Base-by-base conservation (phyloP, 495 filamentous ascomycete species). In the Chaetomium tenue region DNA sequence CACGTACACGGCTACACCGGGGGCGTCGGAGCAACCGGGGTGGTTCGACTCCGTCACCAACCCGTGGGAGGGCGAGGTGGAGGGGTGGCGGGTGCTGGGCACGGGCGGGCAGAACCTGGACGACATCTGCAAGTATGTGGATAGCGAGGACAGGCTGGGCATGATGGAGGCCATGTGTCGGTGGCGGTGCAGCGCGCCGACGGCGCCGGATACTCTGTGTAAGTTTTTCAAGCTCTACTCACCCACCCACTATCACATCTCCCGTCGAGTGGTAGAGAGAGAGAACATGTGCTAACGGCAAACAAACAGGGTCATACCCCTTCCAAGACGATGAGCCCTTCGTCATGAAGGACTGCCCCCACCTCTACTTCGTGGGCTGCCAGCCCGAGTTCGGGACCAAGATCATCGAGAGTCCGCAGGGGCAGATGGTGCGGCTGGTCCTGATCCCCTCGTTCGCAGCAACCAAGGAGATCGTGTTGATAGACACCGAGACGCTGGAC, bases 201-300 rank as follows among this genome's bases (percentile, higher is more conserved):
- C 94, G 1, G 95, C 95, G 5, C 94, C 94, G 1, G 94, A 99
- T 77, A 99, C 94, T 3, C 74, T 98, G 61, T 97, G 93, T 96
- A 82, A 79, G 91, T 80, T 60, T 20, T 39, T 12, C 16, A 5
- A 28, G 28, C 6, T 20, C 25, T n/a, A 11, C 12, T 20, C 33
- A 37, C 33, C 11, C 9, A 20, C n/a, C 44, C 16, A 26, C 20
- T 9, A 13, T 9, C 23, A 30, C 6, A 6, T 30, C 28, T 30
- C 28, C 28, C 6, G 6, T 30, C 28, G 6, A 2, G 2, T 6
- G 28, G 7, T 28, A 37, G 0, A 47, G 23, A 23, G 4, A 4
- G 28, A 22, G 23, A 58, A n/a, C 11, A 18, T n/a, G 20, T 58
- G 33, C 59, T 72, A 63, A 74, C 64, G 9, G 52, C 48, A 65